Conservation (phyloP, 192 early-diverging fungal genomes). For the Glomus cerebriforme region DNA sequence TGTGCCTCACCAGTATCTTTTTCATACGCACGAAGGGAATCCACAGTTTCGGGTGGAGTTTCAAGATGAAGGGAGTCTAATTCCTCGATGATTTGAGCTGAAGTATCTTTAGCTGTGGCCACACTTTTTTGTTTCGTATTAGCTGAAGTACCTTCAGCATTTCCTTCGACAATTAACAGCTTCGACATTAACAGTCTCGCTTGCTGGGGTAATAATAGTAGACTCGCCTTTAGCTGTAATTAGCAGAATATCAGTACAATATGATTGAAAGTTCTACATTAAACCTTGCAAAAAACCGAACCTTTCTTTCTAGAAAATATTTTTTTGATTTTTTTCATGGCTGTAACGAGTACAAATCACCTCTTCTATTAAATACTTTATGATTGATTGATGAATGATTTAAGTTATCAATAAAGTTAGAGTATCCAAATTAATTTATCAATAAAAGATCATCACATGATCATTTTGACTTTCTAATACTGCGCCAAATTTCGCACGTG, state of each 20-base stretch:
- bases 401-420: too few species aligned
- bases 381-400: too few species aligned
- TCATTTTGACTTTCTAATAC: too few species aligned
- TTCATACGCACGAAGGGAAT: conserved; percentile 16
- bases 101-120: too few species aligned
- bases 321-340: too few species aligned
- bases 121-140: not conserved
- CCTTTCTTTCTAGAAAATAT: not conserved
- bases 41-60: conserved; percentile 12
- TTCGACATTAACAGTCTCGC: not conserved
- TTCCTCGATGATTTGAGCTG: too few species aligned
- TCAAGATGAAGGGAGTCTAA: conserved; percentile 15
- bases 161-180: not conserved
- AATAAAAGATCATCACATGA: too few species aligned
- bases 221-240: not conserved
- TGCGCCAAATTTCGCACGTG: too few species aligned
- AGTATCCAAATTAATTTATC: too few species aligned
- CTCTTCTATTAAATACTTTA: too few species aligned
- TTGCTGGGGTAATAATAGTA: not conserved
- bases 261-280: conserved; percentile 6
- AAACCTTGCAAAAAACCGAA: not conserved
- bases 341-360: too few species aligned
- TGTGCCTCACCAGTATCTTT: not conserved
- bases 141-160: not conserved
- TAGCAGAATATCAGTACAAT: conserved; percentile 9